Base-by-base conservation (phyloP, 2,329 filamentous ascomycete species). In the Lachnellula hyalina region DNA sequence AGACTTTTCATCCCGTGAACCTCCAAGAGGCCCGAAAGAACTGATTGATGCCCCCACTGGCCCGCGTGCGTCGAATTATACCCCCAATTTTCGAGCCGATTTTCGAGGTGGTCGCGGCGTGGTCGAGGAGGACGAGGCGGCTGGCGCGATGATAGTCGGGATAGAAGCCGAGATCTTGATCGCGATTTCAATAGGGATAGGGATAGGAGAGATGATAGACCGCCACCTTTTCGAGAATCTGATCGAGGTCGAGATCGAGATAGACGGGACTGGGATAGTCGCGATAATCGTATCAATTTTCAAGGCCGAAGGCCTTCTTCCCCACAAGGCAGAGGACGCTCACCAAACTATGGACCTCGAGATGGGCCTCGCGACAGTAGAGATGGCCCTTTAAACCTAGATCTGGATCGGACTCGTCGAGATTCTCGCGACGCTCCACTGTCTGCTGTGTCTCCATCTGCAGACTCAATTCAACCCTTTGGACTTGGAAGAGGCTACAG, bases 1-100 rank as follows among this genome's bases (percentile, higher is more conserved):
- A 59, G 67, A 70, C 40, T 67, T 62, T 60, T 79, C 68, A 69
- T 77, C 79, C 12, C 80, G 86, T 61, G 89, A 95, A 60, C 86
- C 89, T 2, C 91, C 91, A 3, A 81, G 90, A 53, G 91, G 89
- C 0, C 90, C 91, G 11, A 90, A 92, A 70, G 89, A 88, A 4
- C 75, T 91, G 54, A 61, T 87, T 56, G 89, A 68, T 54, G 59
- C 93, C 57, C 74, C 82, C 32, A 82, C 79, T 60, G 84, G 84
- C 32, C 86, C 84, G 14, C 80, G 88, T 54, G 86, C 86, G 44
- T 79, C 84, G 54, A 83, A 82, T 8, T 89, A 86, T 66, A 74
- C 75, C 2, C 78, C 82, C 23, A 87, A 90, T 51, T 86, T 84
- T 63, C 77, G 82, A 59, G 77, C 76, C 54, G 67, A 68, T 47